Base-by-base conservation (phyloP, 2,329 filamentous ascomycete genomes). In the Hypoxylon sp. region DNA sequence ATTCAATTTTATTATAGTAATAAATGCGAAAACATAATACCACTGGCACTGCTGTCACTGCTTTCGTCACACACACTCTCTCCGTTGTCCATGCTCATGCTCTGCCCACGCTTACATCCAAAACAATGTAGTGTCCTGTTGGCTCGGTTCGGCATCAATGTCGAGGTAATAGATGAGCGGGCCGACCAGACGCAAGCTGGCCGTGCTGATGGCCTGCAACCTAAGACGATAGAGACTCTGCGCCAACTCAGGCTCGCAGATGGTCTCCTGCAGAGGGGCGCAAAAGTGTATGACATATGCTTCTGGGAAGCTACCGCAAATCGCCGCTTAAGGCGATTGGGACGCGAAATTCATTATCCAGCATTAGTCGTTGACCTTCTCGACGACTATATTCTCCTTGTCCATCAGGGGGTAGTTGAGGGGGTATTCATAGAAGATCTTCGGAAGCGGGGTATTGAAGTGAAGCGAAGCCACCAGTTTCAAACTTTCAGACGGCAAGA, bases 191-290 rank as follows among this genome's bases (percentile, higher is more conserved):
- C 91, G 1, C 82, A 86, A 4, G 89, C 89, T 7, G 90, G 90
- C 42, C 82, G 86, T 60, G 77, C 73, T 64, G 91, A 93, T 76
- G 91, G 91, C 40, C 80, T 93, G 54, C 91, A 93, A 73, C 91
- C 91, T 45, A 93, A 93, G 78, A 91, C 90, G 0, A 91, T 93
- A 71, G 91, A 93, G 79, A 93, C 91, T 0, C 85, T 93, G 71
- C 85, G 87, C 66, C 90, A 92, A 78, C 87, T 93, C 81, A 83
- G 89, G 32, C 79, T 93, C n/a, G 89, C 87, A n/a, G 89, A 92
- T 67, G 81, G 85, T 1, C 77, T 93, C 28, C 77, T 93, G 42
- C 85, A 86, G 67, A 85, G 88, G 71, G 90, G 89, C 28, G 90
- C 90, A 51, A 87, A 86, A 46, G 87, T 93, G 45, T 91, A 90